Base-by-base conservation (phyloP, 306 rosid genomes). In the Herpetospermum pedunculosum region DNA sequence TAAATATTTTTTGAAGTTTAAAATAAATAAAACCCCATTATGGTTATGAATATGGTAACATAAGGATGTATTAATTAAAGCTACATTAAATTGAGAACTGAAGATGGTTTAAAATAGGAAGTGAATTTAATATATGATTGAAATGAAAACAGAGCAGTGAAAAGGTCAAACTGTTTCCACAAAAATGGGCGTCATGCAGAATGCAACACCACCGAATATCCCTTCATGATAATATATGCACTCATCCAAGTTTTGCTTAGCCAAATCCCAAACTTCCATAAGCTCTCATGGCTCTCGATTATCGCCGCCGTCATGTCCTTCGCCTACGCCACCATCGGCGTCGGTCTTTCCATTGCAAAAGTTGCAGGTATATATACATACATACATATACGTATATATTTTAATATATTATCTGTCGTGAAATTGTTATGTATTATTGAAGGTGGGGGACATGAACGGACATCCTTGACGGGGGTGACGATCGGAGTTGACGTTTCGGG, bases 251-350 rank as follows among this genome's bases (percentile, higher is more conserved):
- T 91, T 7, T 47, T 94, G 0, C 96, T 94, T 1, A 87, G 97
- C 74, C 99, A 94, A 75, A 91, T 94, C 41, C 97, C 88, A 0
- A 85, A 94, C 81, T 91, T 94, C 57, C 87, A 83, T 40, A 90
- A 94, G 81, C 96, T 94, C 70, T 91, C 96, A 0, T 94, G 91
- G 91, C 97, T 94, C 60, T 94, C 99, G 6, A 89, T 94, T 46
- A 77, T 94, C 14, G 99, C 99, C n/a, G 99, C 99, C 12, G n/a
- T 94, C 23, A 94, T 94, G 99, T 95, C 99, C 48, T 95, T 95
- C 47, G 88, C 99, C 38, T 95, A 95, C 49, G 86, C 99, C 1
- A 79, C 90, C 48, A 95, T 95, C n/a, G 99, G 99, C 16, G 87
- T 95, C 0, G 99, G 91, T 0, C 96, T 95, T 68, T 95, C 97